phyloP scores from a whole-genome alignment of 2,329 filamentous ascomycete genomes.

The Beauveria pseudobassiana region DNA sequence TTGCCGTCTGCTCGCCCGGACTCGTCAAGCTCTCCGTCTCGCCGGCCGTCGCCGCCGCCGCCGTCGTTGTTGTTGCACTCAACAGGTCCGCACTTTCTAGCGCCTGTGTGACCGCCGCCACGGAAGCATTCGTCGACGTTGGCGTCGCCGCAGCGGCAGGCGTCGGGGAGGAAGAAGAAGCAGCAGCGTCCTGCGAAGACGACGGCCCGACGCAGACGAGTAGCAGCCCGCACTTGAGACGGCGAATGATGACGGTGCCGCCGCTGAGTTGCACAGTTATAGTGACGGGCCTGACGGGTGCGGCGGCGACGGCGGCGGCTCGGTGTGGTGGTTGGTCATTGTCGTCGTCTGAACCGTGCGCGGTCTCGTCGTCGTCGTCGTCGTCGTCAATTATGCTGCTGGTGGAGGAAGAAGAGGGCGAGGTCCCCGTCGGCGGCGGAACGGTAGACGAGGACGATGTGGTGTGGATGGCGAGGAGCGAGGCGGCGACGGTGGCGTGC shows the following conservation, averaged over 20 bases:
- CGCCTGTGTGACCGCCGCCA: conserved; percentile 16
- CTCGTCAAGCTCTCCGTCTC: conserved; percentile 38
- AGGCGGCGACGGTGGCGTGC: conserved; percentile 57
- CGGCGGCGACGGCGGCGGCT: conserved; percentile 5
- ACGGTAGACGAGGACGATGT: conserved; percentile 22
- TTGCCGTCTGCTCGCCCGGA: conserved; percentile 36
- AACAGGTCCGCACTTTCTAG: conserved; percentile 25
- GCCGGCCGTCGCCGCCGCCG: background rate
- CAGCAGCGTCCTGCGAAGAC: conserved; percentile 17
- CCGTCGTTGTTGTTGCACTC: background rate
- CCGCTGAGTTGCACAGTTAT: conserved; percentile 53
- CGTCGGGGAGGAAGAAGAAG: conserved; percentile 10
- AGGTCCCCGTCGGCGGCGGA: too few relatives aligned
- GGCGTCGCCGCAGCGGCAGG: conserved; percentile 7
- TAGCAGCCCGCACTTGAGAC: conserved; percentile 50
- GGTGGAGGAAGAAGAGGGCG: too few relatives aligned
- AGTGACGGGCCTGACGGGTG: conserved; percentile 29
- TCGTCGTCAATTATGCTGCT: conserved; percentile 13
- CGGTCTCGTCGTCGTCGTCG: conserved; percentile 16
- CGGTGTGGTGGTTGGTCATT: background rate
- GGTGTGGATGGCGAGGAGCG: conserved; percentile 52
- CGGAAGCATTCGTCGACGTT: conserved; percentile 13
- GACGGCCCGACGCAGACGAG: conserved; percentile 53
- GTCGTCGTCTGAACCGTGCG: conserved; percentile 10
- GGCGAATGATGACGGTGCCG: conserved; percentile 51